These are phyloP conservation scores for Chalciporus piperatus DNA, from an alignment of 768 basidiomycete species.

Conservation along the genomic window DNA sequence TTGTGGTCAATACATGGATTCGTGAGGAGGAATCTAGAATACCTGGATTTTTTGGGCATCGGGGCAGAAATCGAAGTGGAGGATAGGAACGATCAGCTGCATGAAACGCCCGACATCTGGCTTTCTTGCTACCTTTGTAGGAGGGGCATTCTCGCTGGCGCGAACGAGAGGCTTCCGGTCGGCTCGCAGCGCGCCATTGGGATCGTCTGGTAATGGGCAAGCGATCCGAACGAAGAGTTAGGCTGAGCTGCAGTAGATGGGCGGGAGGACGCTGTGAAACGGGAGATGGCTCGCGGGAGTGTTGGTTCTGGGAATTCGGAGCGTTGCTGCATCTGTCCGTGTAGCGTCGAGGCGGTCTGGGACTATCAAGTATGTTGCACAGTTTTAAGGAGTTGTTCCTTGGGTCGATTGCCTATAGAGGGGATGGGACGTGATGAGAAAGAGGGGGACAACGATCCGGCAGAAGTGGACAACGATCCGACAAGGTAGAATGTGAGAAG, in stretches of 20 bases:
- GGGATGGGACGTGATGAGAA: no score
- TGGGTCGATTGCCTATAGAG: slow-evolving; percentile 4
- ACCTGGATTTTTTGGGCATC: slow-evolving; percentile 81
- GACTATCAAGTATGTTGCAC: slow-evolving; percentile 46
- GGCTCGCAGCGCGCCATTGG: no score
- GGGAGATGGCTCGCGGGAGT: no score
- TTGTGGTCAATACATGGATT: slow-evolving; percentile 10
- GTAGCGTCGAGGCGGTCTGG: slow-evolving; percentile 40
- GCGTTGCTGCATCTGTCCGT: slow-evolving; percentile 34
- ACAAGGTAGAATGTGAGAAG: slow-evolving; percentile 46
- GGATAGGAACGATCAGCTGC: slow-evolving; percentile 83
- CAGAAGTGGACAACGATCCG: no score
- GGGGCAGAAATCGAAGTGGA: slow-evolving; percentile 42
- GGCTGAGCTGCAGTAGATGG: no score
- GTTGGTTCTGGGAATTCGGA: slow-evolving; percentile 20
- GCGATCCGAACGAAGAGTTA: no score
- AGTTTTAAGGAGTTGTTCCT: slow-evolving; percentile 39
- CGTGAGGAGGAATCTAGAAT: slow-evolving; percentile 12
- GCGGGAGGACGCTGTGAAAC: no score
- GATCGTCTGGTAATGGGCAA: no score
- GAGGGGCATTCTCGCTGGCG: slow-evolving; percentile 38
- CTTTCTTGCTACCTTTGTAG: no score
- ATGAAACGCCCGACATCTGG: slow-evolving; percentile 66
- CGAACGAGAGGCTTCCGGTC: slow-evolving; percentile 37
- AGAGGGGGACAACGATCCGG: no score